Evolutionary conservation across 805 yeast genomes (phyloP).

Genomic region (Allodekkera sacchari): DNA sequence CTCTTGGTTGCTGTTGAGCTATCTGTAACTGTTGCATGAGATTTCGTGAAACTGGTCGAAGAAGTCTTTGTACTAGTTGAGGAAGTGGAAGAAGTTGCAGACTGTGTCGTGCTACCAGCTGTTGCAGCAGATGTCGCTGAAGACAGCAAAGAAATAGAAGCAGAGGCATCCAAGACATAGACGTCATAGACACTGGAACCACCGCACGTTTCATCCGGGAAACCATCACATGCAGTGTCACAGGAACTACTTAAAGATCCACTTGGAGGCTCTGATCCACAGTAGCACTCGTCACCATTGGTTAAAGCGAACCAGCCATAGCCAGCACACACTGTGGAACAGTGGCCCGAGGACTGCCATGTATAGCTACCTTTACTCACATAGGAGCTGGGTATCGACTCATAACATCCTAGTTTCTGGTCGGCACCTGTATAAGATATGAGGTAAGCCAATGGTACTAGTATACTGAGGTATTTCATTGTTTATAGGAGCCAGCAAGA

Average conservation of each 20-base stretch:
- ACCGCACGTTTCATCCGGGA: conserved; percentile 55
- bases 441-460: too few species aligned
- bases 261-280: conserved; percentile 44
- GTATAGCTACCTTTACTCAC: conserved; percentile 37
- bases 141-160: conserved; percentile 6
- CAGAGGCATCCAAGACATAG: conserved; percentile 28
- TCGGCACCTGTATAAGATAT: conserved; percentile 7
- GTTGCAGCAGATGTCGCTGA: conserved; percentile 12
- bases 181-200: conserved; percentile 37
- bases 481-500: too few species aligned
- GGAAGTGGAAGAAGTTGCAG: conserved; percentile 3
- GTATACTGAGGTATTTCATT: too few species aligned
- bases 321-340: conserved; percentile 35
- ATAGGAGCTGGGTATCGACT: conserved; percentile 28
- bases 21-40: conserved; percentile 2
- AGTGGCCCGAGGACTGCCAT: conserved; percentile 54
- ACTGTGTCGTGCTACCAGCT: conserved; percentile 6
- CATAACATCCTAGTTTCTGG: conserved; percentile 29
- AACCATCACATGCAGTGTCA: conserved; percentile 49
- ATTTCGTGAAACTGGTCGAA: conserved; percentile 1
- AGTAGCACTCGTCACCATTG: conserved; percentile 53
- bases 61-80: conserved; percentile 1
- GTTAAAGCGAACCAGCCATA: conserved; percentile 41
- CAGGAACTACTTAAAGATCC: conserved; percentile 30
- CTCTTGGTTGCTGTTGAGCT: conserved; percentile 11